A percentile compares a stretch with the other conserved stretches of the same genome.
Conservation (phyloP, 2,329 filamentous ascomycete genomes). For the Orbilia ellipsospora region DNA sequence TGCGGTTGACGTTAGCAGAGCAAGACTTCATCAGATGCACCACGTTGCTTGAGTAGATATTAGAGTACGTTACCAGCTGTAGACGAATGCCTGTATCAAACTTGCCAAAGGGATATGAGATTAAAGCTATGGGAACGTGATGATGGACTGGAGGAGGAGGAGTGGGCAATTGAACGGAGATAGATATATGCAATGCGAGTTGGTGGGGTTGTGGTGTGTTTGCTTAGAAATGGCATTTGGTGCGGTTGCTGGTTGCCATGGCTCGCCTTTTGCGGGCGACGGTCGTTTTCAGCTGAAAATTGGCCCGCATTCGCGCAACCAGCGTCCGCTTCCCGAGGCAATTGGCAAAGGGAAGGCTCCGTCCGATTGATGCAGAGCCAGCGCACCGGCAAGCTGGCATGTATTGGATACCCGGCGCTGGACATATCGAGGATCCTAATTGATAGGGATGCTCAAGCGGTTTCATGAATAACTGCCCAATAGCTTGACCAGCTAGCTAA, state of each 20-base stretch:
- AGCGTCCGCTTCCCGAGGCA: conserved; percentile 31
- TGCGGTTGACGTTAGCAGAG: conserved; percentile 27
- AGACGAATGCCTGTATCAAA: too few species aligned
- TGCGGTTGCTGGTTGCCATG: conserved; percentile 27
- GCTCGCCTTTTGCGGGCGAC: conserved; percentile 4
- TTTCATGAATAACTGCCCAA: neutral
- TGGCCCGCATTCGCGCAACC: conserved; percentile 27
- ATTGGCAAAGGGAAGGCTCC: conserved; percentile 1
- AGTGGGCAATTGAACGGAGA: conserved; percentile 4
- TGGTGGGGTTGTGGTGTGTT: neutral
- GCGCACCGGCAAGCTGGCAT: conserved; percentile 25
- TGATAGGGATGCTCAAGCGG: neutral
- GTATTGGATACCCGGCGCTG: conserved; percentile 29
- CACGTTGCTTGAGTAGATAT: too few species aligned
- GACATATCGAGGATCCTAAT: conserved; percentile 1
- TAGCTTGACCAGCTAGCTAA: neutral
- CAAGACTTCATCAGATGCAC: neutral
- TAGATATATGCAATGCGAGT: conserved; percentile 11
- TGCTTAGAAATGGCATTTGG: conserved; percentile 20
- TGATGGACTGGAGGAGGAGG: neutral
- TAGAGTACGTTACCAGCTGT: too few species aligned
- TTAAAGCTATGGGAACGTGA: too few species aligned
- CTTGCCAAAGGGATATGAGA: too few species aligned
- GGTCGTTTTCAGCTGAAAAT: conserved; percentile 38
- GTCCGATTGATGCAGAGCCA: conserved; percentile 31